Base-by-base conservation (phyloP, 495 filamentous ascomycete genomes). In the Haplographium delicatum region DNA sequence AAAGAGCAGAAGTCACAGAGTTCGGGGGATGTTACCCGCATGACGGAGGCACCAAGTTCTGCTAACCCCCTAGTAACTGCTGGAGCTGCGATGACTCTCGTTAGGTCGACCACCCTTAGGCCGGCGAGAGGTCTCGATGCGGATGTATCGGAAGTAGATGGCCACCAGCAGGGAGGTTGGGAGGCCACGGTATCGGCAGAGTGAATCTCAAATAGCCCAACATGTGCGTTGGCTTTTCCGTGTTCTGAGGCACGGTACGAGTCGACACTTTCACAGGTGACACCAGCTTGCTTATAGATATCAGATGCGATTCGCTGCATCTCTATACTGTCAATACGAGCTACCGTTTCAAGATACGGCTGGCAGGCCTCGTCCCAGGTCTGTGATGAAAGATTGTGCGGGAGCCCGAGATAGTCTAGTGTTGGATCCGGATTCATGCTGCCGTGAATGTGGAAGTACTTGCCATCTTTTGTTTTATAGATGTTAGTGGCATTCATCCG, bases 381-480 rank as follows among this genome's bases (percentile, higher is more conserved):
- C n/a, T 16, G 5, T n/a, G 26, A 3, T 3, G 22, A 38, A 2
- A 11, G 9, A 23, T 46, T 8, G 10, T 16, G 9, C 15, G 70
- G 66, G n/a, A 79, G 54, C 0, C 68, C 71, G 3, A 81, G 39
- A 45, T 68, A 68, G 10, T 62, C 53, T 44, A 74, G 51, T 1
- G 70, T 62, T 1, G 63, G 64, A 27, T 69, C 63, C 0, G 75
- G 67, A 50, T 81, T 71, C 62, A 80, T 65, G 16, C 67, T 67
- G 2, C 75, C 72, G 47, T 81, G 78, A 3, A 74, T 24, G 47
- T 81, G 78, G 49, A 74, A 80, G 59, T 59, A 79, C 5, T 71
- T 62, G 1, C 62, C 64, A 40, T 81, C 75, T 34, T 70, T 72
- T n/a, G 71, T 75, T 35, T 63, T 60, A 48, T 81, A 80, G 20